A percentile compares a stretch with the other conserved stretches of the same genome.
Evolutionary conservation across 2,329 filamentous ascomycete genomes (phyloP).

Genomic region (Plectosphaerella sp.): DNA sequence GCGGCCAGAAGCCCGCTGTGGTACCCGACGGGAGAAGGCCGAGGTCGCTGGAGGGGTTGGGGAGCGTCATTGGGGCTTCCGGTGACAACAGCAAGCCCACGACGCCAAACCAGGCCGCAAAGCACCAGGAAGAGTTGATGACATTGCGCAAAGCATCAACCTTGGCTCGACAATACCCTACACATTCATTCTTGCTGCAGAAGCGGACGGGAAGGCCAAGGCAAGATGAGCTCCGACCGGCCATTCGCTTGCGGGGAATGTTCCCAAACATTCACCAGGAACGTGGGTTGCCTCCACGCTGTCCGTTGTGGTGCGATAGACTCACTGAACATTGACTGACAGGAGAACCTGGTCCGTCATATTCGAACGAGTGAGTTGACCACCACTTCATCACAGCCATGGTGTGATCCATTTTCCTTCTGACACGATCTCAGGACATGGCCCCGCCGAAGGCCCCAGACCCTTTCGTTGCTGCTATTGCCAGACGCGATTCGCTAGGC

Average conservation of each 20-base stretch:
- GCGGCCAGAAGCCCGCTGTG: neutral
- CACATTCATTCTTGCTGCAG: neutral
- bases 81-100: neutral
- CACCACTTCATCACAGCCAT: neutral
- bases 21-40: neutral
- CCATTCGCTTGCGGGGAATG: slow-evolving; percentile 12
- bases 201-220: neutral
- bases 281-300: slow-evolving; percentile 3
- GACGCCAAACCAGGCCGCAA: neutral
- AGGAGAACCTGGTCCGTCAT: slow-evolving; percentile 17
- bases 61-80: neutral
- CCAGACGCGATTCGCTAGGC: slow-evolving; percentile 11
- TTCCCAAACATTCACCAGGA: slow-evolving; percentile 13
- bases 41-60: neutral
- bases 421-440: slow-evolving; percentile 12
- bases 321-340: neutral
- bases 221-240: slow-evolving; percentile 8
- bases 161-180: neutral
- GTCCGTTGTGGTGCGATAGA: neutral
- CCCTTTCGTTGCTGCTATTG: slow-evolving; percentile 15
- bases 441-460: slow-evolving; percentile 7
- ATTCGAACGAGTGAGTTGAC: slow-evolving; percentile 13
- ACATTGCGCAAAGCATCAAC: neutral
- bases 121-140: neutral
- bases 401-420: neutral